These are phyloP conservation scores for Sutorius eximius DNA, from an alignment of 1,284 basidiomycete species.

Conservation along the genomic window DNA sequence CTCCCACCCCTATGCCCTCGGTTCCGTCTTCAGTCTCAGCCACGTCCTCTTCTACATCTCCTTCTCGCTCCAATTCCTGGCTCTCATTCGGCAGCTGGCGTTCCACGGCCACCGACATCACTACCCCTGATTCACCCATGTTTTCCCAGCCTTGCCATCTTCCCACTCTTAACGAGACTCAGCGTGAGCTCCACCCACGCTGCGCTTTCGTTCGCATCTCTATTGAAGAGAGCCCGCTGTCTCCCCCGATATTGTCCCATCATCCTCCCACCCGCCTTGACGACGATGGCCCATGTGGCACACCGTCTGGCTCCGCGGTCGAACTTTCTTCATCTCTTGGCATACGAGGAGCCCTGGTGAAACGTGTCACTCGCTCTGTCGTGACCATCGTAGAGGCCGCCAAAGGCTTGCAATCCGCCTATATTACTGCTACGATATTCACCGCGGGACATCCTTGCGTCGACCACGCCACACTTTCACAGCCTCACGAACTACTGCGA, in stretches of 20 bases:
- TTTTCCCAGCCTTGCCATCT: conserved; percentile 24
- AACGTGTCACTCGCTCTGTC: conserved; percentile 44
- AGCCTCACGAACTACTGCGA: conserved; percentile 3
- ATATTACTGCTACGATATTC: conserved; percentile 53
- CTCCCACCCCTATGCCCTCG: conserved; percentile 35
- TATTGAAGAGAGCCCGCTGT: conserved; percentile 30
- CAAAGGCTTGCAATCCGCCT: conserved; percentile 56
- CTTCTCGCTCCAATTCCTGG: conserved; percentile 54
- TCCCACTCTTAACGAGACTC: conserved; percentile 27
- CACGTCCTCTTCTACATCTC: conserved; percentile 32
- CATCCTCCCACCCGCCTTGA: not conserved
- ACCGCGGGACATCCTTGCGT: conserved; percentile 31
- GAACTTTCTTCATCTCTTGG: conserved; percentile 4
- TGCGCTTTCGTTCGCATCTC: conserved; percentile 29
- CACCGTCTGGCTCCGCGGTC: not conserved
- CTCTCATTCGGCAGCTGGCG: conserved; percentile 52
- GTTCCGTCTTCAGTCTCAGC: conserved; percentile 31
- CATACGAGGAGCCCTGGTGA: conserved; percentile 24
- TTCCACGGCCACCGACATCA: conserved; percentile 44
- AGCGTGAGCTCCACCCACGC: conserved; percentile 28
- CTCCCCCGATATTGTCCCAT: conserved; percentile 12
- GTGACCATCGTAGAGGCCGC: conserved; percentile 51
- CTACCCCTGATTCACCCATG: conserved; percentile 36
- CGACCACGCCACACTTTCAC: conserved; percentile 7
- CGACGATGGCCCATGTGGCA: not conserved